phyloP scores from a whole-genome alignment of 2,329 filamentous ascomycete genomes.

The Fusarium caatingaense region DNA sequence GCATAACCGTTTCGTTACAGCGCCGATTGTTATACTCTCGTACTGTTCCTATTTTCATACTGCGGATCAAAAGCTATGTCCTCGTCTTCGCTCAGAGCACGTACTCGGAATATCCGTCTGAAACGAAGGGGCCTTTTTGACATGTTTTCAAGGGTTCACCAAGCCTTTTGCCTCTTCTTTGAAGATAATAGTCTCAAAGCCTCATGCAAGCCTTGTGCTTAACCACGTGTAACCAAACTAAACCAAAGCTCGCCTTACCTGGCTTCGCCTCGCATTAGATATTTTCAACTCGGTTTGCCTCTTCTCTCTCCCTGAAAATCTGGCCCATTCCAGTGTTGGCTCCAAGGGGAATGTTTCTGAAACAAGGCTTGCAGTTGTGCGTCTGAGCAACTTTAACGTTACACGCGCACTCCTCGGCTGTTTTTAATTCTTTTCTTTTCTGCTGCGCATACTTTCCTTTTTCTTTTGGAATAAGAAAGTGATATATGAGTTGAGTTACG shows the following conservation, averaged over 20 bases:
- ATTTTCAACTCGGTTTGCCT: neutral
- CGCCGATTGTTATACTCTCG: neutral
- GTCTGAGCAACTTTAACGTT: neutral
- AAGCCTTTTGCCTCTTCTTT: neutral
- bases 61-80: neutral
- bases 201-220: conserved; percentile 9
- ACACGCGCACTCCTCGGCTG: neutral
- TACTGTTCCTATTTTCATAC: neutral
- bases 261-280: neutral
- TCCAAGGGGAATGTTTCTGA: conserved; percentile 29
- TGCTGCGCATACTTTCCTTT: neutral
- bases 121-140: neutral
- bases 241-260: neutral
- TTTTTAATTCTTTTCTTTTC: neutral
- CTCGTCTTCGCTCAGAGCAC: neutral
- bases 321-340: conserved; percentile 28
- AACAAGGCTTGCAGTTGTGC: conserved; percentile 31
- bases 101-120: neutral
- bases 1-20: conserved; percentile 10
- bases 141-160: neutral
- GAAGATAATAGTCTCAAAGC: conserved; percentile 4
- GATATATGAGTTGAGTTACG: neutral
- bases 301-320: conserved; percentile 23
- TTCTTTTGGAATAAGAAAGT: neutral
- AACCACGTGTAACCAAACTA: conserved; percentile 26